Conservation (phyloP, 345 rosid genomes). For the Citrus unshiu region DNA sequence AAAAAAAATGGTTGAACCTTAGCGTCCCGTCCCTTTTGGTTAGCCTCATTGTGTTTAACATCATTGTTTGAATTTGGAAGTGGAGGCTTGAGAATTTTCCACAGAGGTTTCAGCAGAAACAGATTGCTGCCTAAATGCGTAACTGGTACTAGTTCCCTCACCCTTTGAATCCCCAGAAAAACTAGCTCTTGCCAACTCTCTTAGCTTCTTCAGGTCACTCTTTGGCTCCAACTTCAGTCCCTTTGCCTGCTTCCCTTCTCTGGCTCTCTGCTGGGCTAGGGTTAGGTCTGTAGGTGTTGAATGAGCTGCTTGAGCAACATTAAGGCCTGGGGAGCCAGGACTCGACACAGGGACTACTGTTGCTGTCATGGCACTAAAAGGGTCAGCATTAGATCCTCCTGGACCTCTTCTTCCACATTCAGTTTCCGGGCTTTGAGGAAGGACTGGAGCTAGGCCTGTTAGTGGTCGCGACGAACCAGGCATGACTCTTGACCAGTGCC, state of each 20-base stretch:
- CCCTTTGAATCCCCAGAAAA: constrained; percentile 28
- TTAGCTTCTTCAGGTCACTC: constrained; percentile 43
- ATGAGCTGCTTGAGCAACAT: constrained; percentile 4
- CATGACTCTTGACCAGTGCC: constrained; percentile 34
- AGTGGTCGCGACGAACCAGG: constrained; percentile 26
- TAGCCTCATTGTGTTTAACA: not conserved
- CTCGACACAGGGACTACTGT: constrained; percentile 44
- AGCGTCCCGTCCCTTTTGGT: not conserved
- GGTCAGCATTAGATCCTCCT: constrained; percentile 15
- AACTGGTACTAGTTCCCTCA: constrained; percentile 25
- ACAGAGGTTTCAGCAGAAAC: constrained; percentile 6
- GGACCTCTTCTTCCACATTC: constrained; percentile 12
- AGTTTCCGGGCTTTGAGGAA: constrained; percentile 31
- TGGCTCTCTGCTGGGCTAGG: constrained; percentile 10
- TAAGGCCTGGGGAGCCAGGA: constrained; percentile 32
- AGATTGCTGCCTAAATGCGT: constrained; percentile 6
- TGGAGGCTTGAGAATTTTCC: constrained; percentile 20
- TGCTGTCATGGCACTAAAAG: constrained; percentile 35
- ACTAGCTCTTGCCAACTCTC: constrained; percentile 47
- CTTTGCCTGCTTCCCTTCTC: constrained; percentile 17
- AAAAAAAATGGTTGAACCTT: not conserved
- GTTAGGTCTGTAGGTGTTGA: constrained; percentile 8
- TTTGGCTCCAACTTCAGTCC: constrained; percentile 23
- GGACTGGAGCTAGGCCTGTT: constrained; percentile 29
- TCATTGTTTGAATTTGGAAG: constrained; percentile 16